Evolutionary conservation across 23 red algal genomes (phyloP).

Genomic region (Agarophyton chilense): DNA sequence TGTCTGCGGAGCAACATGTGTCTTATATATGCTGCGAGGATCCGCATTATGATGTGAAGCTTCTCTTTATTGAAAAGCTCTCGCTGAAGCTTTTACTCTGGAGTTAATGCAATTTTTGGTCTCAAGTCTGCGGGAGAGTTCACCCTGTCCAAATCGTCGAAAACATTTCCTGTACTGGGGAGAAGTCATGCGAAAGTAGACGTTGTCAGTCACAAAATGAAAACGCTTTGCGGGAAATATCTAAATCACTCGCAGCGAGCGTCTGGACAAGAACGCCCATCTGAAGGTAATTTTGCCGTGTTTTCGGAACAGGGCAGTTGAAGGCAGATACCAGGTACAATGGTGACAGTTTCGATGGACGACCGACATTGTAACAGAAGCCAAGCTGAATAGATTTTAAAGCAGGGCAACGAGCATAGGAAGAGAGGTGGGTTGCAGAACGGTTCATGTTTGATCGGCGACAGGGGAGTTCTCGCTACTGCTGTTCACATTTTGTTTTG

Average conservation of each 20-base stretch:
- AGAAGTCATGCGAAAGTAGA: background rate
- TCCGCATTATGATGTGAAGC: background rate
- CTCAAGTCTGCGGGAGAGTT: background rate
- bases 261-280: background rate
- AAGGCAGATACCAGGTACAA: background rate
- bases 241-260: background rate
- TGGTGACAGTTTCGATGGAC: slow-evolving; percentile 10
- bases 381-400: slow-evolving; percentile 2
- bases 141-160: background rate
- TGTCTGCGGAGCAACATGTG: background rate
- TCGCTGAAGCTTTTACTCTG: background rate
- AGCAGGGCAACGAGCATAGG: background rate
- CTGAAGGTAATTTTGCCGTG: background rate
- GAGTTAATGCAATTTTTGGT: slow-evolving; percentile 3
- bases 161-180: background rate
- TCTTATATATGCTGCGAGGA: background rate
- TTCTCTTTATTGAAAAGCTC: background rate
- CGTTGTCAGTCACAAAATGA: background rate
- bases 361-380: slow-evolving; percentile 29
- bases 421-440: background rate
- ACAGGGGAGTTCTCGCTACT: background rate
- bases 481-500: background rate
- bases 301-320: background rate
- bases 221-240: background rate
- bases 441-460: slow-evolving; percentile 18